Percentiles rank a stretch among this genome's conserved stretches.
Evolutionary conservation across 805 yeast species (phyloP).

Genomic region (Tetrapisispora taiwanensis): DNA sequence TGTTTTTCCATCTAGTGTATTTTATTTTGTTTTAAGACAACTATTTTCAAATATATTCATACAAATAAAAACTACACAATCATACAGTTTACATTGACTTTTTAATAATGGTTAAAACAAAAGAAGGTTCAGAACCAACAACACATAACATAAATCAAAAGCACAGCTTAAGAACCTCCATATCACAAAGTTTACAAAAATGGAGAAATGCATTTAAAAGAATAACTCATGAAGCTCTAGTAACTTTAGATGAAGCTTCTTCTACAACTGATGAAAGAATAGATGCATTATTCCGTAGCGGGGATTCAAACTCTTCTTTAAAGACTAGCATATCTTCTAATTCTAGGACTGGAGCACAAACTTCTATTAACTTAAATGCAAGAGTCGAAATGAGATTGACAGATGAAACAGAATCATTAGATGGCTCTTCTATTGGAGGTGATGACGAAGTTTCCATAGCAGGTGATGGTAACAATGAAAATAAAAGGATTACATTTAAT

Average conservation of each 20-base stretch:
- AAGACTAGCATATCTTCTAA: not conserved
- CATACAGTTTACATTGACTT: not conserved
- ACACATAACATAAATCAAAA: not conserved
- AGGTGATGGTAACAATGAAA: constrained; percentile 10
- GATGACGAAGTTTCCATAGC: not conserved
- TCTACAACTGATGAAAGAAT: constrained; percentile 14
- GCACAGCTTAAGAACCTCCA: constrained; percentile 2
- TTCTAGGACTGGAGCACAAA: not conserved
- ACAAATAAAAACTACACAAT: too few species aligned
- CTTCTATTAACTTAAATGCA: constrained; percentile 1
- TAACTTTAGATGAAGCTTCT: constrained; percentile 10
- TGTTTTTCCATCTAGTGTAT: too few species aligned
- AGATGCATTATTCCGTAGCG: constrained; percentile 14
- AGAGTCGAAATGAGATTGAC: constrained; percentile 19
- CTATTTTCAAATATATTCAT: too few species aligned
- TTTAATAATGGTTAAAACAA: not conserved
- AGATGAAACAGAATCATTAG: constrained; percentile 11
- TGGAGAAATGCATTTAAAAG: constrained; percentile 16
- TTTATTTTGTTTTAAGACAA: too few species aligned
- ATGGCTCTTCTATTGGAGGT: not conserved
- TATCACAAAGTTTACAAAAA: constrained; percentile 13
- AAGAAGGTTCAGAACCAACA: not conserved
- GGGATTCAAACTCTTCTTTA: not conserved
- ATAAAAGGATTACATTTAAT: constrained; percentile 16
- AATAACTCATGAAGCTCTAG: constrained; percentile 16